These are phyloP conservation scores for Sphagnum contortum DNA, from an alignment of 225 moss, liverwort and hornwort genomes.

Conservation along the genomic window DNA sequence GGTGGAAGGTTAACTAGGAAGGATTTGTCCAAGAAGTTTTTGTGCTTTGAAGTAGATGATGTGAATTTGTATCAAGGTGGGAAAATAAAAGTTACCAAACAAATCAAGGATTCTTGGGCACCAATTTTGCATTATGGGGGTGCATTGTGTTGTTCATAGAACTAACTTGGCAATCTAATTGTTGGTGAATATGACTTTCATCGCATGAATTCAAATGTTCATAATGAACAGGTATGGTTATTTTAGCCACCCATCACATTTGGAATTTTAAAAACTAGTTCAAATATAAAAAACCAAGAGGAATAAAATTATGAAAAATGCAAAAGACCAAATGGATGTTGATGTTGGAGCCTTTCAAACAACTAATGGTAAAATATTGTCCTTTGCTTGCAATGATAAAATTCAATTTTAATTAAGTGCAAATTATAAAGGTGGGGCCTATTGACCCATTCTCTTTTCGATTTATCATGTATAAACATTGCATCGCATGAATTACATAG, in stretches of 20 bases:
- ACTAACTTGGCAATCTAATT: not conserved
- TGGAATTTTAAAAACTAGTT: not conserved
- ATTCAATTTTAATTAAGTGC: too few species aligned
- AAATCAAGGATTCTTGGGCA: too few species aligned
- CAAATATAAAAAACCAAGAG: not conserved
- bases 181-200: not conserved
- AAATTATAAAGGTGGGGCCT: too few species aligned
- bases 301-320: not conserved
- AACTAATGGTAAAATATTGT: not conserved
- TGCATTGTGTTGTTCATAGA: not conserved
- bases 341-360: not conserved
- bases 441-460: too few species aligned
- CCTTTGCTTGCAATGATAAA: not conserved
- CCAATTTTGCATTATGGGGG: too few species aligned
- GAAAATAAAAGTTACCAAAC: too few species aligned
- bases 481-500: too few species aligned
- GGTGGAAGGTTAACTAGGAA: not conserved
- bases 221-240: not conserved
- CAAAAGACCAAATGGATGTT: not conserved
- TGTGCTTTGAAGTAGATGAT: not conserved
- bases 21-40: not conserved
- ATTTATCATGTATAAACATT: too few species aligned
- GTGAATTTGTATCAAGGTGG: not conserved
- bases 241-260: not conserved
- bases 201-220: not conserved